These are phyloP conservation scores for Mucor ambiguus DNA, from an alignment of 371 early-diverging fungal species.

Conservation along the genomic window DNA sequence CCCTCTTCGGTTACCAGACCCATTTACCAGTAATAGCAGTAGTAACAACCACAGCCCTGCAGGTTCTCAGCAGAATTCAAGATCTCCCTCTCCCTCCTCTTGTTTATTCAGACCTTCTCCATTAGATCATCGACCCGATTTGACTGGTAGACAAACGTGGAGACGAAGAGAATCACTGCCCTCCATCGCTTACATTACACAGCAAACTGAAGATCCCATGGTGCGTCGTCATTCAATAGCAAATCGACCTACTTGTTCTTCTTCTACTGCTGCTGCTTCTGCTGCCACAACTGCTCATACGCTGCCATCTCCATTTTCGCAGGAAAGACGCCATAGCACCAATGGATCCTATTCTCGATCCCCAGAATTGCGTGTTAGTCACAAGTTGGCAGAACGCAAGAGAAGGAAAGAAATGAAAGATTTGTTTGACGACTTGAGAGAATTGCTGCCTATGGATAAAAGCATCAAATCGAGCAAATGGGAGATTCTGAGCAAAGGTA, in stretches of 20 bases:
- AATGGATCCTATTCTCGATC: slow-evolving; percentile 58
- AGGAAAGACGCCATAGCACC: slow-evolving; percentile 21
- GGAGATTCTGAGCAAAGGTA: slow-evolving; percentile 78
- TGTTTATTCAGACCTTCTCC: slow-evolving; percentile 26
- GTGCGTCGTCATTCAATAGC: slow-evolving; percentile 20
- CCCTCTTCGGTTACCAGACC: background rate
- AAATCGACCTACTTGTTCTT: background rate
- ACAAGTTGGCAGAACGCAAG: slow-evolving; percentile 79
- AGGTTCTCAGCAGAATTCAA: slow-evolving; percentile 11
- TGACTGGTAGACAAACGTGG: slow-evolving; percentile 20
- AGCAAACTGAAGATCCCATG: background rate
- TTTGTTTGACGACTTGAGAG: slow-evolving; percentile 75
- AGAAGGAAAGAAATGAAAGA: slow-evolving; percentile 82
- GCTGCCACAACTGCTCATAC: background rate
- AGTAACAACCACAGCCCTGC: slow-evolving; percentile 5
- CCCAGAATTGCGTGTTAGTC: slow-evolving; percentile 62
- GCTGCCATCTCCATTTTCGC: slow-evolving; percentile 8
- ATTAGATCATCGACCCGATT: slow-evolving; percentile 34
- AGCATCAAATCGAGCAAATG: slow-evolving; percentile 75
- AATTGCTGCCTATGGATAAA: slow-evolving; percentile 66
- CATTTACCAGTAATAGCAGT: background rate
- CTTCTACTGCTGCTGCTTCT: background rate
- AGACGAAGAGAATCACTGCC: slow-evolving; percentile 30
- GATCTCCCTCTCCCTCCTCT: slow-evolving; percentile 18
- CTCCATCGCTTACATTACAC: slow-evolving; percentile 27